A percentile compares a stretch with the other conserved stretches of the same genome.
phyloP scores from a whole-genome alignment of 257 asterid species.

The Apocynum venetum region DNA sequence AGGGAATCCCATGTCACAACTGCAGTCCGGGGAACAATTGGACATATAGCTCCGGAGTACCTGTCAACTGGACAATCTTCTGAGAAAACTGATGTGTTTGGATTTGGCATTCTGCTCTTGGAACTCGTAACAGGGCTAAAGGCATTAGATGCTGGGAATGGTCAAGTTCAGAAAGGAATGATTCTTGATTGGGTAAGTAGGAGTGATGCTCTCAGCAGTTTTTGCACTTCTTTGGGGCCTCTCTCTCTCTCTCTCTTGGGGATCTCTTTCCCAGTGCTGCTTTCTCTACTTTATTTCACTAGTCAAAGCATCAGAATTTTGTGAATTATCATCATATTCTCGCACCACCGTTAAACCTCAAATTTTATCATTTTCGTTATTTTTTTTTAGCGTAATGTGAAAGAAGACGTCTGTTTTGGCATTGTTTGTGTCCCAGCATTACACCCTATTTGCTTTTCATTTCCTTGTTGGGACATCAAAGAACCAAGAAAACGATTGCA shows the following conservation, averaged over 20 bases:
- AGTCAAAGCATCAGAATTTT: not conserved
- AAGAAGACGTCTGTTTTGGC: too few species aligned
- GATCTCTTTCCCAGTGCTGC: not conserved
- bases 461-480: not conserved
- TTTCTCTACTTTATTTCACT: not conserved
- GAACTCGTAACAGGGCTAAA: constrained; percentile 84
- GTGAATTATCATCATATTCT: not conserved
- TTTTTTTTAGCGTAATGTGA: not conserved
- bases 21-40: constrained; percentile 91
- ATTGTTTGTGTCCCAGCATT: not conserved
- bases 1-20: constrained; percentile 90
- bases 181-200: constrained; percentile 78
- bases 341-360: not conserved
- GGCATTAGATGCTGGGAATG: constrained; percentile 60
- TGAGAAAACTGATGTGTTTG: constrained; percentile 88
- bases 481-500: not conserved
- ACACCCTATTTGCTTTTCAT: not conserved
- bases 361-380: not conserved
- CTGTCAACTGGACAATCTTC: constrained; percentile 96
- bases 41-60: constrained; percentile 93
- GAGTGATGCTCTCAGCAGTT: not conserved
- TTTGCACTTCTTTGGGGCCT: too few species aligned
- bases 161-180: constrained; percentile 75
- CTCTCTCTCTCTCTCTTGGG: not conserved
- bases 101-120: constrained; percentile 80